These are phyloP conservation scores for Pseudodiploospora longispora DNA, from an alignment of 2,329 filamentous ascomycete genomes.

Conservation along the genomic window DNA sequence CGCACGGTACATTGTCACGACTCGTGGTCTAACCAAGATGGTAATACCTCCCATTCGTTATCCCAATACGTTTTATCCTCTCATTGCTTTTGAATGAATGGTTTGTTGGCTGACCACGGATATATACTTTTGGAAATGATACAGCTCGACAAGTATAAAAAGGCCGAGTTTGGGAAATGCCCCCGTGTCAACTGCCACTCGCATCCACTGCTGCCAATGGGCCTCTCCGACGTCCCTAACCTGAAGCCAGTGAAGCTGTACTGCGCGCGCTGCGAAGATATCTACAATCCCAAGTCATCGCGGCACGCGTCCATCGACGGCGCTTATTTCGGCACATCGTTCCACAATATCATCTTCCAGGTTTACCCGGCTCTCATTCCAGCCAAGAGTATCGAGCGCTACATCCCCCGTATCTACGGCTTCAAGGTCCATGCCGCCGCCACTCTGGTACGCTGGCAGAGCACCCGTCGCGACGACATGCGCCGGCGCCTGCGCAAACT, in stretches of 20 bases:
- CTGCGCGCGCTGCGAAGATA: slow-evolving; percentile 93
- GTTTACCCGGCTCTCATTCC: slow-evolving; percentile 90
- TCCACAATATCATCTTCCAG: slow-evolving; percentile 99
- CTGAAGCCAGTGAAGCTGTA: slow-evolving; percentile 92
- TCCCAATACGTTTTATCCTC: background rate
- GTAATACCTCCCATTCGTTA: slow-evolving; percentile 37
- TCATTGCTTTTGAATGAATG: background rate
- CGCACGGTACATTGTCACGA: slow-evolving; percentile 94
- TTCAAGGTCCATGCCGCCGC: slow-evolving; percentile 92
- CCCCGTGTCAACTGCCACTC: slow-evolving; percentile 91
- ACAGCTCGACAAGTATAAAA: slow-evolving; percentile 98
- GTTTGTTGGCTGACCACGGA: background rate
- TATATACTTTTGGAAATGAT: background rate
- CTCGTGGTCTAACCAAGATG: slow-evolving; percentile 90
- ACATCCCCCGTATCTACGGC: slow-evolving; percentile 85
- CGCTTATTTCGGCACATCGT: slow-evolving; percentile 95
- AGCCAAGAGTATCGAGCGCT: slow-evolving; percentile 74
- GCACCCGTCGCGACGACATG: slow-evolving; percentile 72
- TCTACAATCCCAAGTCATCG: slow-evolving; percentile 97
- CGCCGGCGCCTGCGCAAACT: slow-evolving; percentile 62
- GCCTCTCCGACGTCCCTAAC: slow-evolving; percentile 81
- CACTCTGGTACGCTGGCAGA: slow-evolving; percentile 86
- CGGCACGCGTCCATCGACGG: slow-evolving; percentile 93
- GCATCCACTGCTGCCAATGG: slow-evolving; percentile 90
- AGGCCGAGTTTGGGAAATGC: slow-evolving; percentile 95